Conservation (phyloP, 2,329 filamentous ascomycete species). For the Neocatenulostroma microsporum region DNA sequence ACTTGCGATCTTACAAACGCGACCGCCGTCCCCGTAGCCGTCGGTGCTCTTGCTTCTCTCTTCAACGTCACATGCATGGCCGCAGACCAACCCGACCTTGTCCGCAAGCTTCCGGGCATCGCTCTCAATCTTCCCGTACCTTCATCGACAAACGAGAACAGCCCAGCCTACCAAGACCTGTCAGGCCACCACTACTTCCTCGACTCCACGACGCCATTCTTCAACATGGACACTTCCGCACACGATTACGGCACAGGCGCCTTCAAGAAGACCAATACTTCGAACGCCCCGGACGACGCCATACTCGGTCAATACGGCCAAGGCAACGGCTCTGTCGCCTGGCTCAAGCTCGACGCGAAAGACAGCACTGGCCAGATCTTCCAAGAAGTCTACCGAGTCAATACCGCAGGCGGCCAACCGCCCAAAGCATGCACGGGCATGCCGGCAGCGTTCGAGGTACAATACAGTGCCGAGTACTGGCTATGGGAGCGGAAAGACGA, state of each 20-base stretch:
- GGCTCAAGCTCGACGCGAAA: slow-evolving; percentile 61
- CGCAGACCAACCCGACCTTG: slow-evolving; percentile 58
- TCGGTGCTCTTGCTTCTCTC: slow-evolving; percentile 72
- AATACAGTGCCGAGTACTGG: slow-evolving; percentile 79
- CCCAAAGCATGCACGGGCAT: slow-evolving; percentile 65
- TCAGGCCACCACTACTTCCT: slow-evolving; percentile 78
- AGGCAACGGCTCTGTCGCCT: slow-evolving; percentile 64
- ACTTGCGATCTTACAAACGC: slow-evolving; percentile 59
- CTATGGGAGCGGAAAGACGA: slow-evolving; percentile 32
- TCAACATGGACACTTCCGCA: slow-evolving; percentile 60
- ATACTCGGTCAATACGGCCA: slow-evolving; percentile 49
- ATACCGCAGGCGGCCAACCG: slow-evolving; percentile 72
- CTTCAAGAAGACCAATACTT: slow-evolving; percentile 54
- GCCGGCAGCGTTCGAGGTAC: slow-evolving; percentile 57
- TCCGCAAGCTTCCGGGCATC: slow-evolving; percentile 57
- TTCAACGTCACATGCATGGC: slow-evolving; percentile 82
- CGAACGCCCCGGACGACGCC: slow-evolving; percentile 56
- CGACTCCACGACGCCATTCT: slow-evolving; percentile 63
- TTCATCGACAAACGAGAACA: slow-evolving; percentile 29
- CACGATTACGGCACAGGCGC: slow-evolving; percentile 51
- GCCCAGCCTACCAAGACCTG: slow-evolving; percentile 53
- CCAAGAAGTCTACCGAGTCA: slow-evolving; percentile 71
- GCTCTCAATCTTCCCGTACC: slow-evolving; percentile 56
- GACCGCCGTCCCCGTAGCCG: slow-evolving; percentile 53
- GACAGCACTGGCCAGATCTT: slow-evolving; percentile 51